phyloP scores from a whole-genome alignment of 345 rosid genomes.

The Corchorus capsularis region DNA sequence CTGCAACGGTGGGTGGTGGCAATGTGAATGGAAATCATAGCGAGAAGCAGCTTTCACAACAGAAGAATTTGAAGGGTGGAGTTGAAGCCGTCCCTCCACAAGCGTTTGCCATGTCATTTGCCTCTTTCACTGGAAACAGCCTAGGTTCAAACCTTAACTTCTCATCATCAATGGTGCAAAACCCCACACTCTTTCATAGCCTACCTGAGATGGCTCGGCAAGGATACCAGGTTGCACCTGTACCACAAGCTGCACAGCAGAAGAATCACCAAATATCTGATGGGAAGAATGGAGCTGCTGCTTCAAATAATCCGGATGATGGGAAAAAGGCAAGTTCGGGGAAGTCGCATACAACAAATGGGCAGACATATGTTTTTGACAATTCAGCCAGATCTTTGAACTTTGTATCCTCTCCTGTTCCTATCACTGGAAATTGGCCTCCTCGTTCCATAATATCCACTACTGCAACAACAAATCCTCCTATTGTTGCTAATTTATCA shows the following conservation, averaged over 20 bases:
- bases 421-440: constrained; percentile 45
- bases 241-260: constrained; percentile 36
- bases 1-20: constrained; percentile 25
- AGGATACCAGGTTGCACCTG: constrained; percentile 43
- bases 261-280: constrained; percentile 45
- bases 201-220: constrained; percentile 29
- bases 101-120: constrained; percentile 46
- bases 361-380: constrained; percentile 52
- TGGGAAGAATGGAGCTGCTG: constrained; percentile 38
- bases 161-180: constrained; percentile 47
- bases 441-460: constrained; percentile 26
- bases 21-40: constrained; percentile 21
- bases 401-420: constrained; percentile 42
- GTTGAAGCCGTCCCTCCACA: constrained; percentile 38
- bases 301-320: constrained; percentile 38
- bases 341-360: constrained; percentile 34
- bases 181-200: constrained; percentile 36
- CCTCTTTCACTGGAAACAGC: constrained; percentile 39
- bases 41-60: constrained; percentile 33
- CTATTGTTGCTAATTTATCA: constrained; percentile 24
- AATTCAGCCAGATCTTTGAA: constrained; percentile 50
- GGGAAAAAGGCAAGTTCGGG: constrained; percentile 36
- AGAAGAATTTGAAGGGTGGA: constrained; percentile 34
- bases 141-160: constrained; percentile 47
- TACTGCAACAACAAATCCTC: constrained; percentile 27